These are phyloP conservation scores for Penicillium chermesinum DNA, from an alignment of 495 filamentous ascomycete genomes.

Conservation along the genomic window DNA sequence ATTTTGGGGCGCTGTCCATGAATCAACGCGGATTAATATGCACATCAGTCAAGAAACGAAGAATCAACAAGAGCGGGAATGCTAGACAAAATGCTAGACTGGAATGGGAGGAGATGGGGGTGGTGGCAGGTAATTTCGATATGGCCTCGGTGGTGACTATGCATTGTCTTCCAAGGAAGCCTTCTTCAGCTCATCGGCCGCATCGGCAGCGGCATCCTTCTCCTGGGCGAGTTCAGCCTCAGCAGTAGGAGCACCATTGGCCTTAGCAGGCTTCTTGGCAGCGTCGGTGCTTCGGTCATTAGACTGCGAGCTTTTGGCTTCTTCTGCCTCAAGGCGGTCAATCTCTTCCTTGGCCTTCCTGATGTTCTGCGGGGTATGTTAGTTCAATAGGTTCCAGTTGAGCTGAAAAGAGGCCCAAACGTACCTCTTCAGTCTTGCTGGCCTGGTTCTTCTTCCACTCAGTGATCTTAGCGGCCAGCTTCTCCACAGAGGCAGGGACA, in stretches of 20 bases:
- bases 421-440: constrained; percentile 85
- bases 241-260: constrained; percentile 49
- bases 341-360: constrained; percentile 65
- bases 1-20: constrained; percentile 18
- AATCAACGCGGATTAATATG: constrained; percentile 21
- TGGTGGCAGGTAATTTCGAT: neutral
- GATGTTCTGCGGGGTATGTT: constrained; percentile 55
- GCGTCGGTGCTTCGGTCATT: constrained; percentile 33
- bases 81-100: constrained; percentile 20
- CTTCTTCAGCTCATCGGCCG: constrained; percentile 53
- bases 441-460: constrained; percentile 91
- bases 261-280: constrained; percentile 51
- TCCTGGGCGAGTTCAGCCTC: constrained; percentile 53
- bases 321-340: constrained; percentile 56
- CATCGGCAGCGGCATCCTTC: constrained; percentile 53
- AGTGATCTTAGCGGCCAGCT: constrained; percentile 85
- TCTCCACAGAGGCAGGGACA: constrained; percentile 71
- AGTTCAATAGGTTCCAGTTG: neutral
- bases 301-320: constrained; percentile 21
- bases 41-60: constrained; percentile 11
- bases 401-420: constrained; percentile 10
- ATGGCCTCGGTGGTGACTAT: constrained; percentile 9
- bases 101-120: constrained; percentile 12
- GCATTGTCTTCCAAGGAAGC: constrained; percentile 53
- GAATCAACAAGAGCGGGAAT: constrained; percentile 7